A percentile compares a stretch with the other conserved stretches of the same genome.
These are phyloP conservation scores for Beverwykella pulmonaria DNA, from an alignment of 495 filamentous ascomycete genomes.

Conservation along the genomic window DNA sequence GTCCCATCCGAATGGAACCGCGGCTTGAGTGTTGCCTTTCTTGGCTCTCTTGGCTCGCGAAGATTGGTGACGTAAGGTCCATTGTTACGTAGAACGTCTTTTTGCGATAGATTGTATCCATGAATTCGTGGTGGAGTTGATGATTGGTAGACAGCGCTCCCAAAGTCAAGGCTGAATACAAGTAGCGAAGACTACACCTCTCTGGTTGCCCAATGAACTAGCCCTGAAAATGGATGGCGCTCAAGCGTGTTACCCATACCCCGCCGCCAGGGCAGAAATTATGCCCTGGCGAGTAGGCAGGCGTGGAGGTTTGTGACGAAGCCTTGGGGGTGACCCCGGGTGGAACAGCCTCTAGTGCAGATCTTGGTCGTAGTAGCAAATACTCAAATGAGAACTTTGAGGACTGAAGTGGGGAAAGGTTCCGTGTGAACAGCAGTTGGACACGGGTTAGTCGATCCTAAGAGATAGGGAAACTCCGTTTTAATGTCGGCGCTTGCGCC, in stretches of 20 bases:
- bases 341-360: conserved; percentile 71
- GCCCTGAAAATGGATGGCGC: conserved; percentile 44
- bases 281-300: conserved; percentile 60
- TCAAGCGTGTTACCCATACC: conserved; percentile 69
- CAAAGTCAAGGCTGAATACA: too few species aligned
- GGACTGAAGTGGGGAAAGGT: conserved; percentile 73
- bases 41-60: too few species aligned
- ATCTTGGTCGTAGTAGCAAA: conserved; percentile 77
- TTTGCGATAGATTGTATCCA: too few species aligned
- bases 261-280: conserved; percentile 62
- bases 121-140: too few species aligned
- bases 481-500: conserved; percentile 62
- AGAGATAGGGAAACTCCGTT: conserved; percentile 67
- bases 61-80: too few species aligned
- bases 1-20: too few species aligned
- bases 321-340: conserved; percentile 67
- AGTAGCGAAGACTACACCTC: too few species aligned
- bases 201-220: conserved; percentile 44
- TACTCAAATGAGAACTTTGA: conserved; percentile 76
- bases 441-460: conserved; percentile 71
- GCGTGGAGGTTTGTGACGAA: conserved; percentile 62
- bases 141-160: too few species aligned
- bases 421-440: conserved; percentile 70
- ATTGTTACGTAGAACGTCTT: too few species aligned
- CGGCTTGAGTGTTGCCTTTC: too few species aligned